Conservation (phyloP, 129 eudicot genomes). For the Chrysanthemum makinoi region DNA sequence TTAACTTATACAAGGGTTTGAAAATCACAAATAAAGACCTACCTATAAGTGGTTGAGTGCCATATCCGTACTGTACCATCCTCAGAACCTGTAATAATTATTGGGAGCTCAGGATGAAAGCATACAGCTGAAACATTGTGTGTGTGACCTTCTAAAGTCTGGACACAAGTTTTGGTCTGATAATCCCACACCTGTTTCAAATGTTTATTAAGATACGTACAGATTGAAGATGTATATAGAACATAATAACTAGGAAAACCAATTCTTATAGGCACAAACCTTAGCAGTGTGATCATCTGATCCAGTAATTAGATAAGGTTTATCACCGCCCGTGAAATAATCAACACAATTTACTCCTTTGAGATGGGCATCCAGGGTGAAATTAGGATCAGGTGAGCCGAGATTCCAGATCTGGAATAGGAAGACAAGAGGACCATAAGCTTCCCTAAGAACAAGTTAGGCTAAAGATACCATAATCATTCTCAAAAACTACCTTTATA, state of each 20-base stretch:
- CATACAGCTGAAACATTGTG: conserved; percentile 88
- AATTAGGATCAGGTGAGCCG: too few relatives aligned
- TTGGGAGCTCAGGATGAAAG: conserved; percentile 87
- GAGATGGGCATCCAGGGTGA: too few relatives aligned
- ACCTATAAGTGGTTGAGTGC: conserved; percentile 90
- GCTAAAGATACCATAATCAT: conserved; percentile 6
- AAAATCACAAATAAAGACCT: conserved; percentile 12
- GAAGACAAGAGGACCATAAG: background rate
- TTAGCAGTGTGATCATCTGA: too few relatives aligned
- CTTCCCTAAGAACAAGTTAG: background rate
- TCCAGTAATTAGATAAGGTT: too few relatives aligned
- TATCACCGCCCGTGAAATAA: too few relatives aligned
- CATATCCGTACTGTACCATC: conserved; percentile 96
- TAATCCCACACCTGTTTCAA: conserved; percentile 86
- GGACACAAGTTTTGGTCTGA: conserved; percentile 80
- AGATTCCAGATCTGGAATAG: too few relatives aligned
- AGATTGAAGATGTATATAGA: background rate
- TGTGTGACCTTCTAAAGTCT: conserved; percentile 90
- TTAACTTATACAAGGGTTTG: conserved; percentile 6
- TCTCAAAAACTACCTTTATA: conserved; percentile 60
- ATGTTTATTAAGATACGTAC: conserved; percentile 20
- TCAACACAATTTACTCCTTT: too few relatives aligned
- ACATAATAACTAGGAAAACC: background rate
- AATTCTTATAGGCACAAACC: background rate
- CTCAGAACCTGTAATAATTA: conserved; percentile 91